Conservation (phyloP, 2,329 filamentous ascomycete genomes). For the Penicillium sp. region DNA sequence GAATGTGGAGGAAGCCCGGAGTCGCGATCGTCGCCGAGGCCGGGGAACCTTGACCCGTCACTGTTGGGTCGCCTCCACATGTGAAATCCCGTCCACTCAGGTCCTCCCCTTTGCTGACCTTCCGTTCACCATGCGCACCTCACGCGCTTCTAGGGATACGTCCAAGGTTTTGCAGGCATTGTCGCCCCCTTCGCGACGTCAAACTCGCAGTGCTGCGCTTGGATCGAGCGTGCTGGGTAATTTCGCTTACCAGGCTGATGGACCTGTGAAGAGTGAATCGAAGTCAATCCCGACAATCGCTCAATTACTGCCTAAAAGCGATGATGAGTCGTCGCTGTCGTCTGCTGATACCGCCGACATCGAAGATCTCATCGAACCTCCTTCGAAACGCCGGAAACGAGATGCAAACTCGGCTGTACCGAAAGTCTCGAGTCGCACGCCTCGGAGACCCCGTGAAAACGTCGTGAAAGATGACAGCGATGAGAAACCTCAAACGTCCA, state of each 20-base stretch:
- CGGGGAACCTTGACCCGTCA: conserved; percentile 11
- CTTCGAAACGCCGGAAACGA: conserved; percentile 47
- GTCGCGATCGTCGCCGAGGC: conserved; percentile 18
- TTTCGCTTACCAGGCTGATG: conserved; percentile 24
- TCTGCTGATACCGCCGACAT: conserved; percentile 47
- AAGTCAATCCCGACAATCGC: conserved; percentile 33
- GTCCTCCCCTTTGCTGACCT: neutral
- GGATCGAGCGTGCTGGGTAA: conserved; percentile 22
- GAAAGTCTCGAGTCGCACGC: conserved; percentile 16
- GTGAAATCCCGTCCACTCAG: conserved; percentile 1
- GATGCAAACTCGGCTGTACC: conserved; percentile 27
- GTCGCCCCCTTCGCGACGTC: conserved; percentile 42
- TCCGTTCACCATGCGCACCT: conserved; percentile 49
- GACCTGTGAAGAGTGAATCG: conserved; percentile 11
- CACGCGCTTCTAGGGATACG: conserved; percentile 54
- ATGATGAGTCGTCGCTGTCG: conserved; percentile 34
- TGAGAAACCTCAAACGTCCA: conserved; percentile 22
- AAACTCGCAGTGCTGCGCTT: conserved; percentile 41
- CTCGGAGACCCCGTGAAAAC: conserved; percentile 19
- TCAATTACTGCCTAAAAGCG: conserved; percentile 19
- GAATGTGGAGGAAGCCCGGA: conserved; percentile 7
- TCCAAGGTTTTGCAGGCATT: conserved; percentile 50
- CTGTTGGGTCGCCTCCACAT: neutral
- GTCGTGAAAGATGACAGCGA: conserved; percentile 24
- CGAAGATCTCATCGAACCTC: conserved; percentile 49